Conservation (phyloP, 2,329 filamentous ascomycete species). For the Thielaviopsis ethacetica region DNA sequence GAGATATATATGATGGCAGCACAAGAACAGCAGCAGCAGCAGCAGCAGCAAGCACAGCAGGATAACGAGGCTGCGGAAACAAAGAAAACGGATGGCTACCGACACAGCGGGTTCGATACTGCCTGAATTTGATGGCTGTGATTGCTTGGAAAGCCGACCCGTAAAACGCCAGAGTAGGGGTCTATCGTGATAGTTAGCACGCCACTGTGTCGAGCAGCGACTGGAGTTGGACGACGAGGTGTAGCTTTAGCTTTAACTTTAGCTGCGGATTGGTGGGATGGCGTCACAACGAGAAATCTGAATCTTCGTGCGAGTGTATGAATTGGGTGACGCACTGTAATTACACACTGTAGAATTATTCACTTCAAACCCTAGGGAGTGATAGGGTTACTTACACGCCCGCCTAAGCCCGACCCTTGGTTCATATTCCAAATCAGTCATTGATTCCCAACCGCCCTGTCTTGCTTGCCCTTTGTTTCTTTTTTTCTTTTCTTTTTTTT, state of each 20-base stretch:
- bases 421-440: neutral
- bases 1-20: neutral
- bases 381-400: neutral
- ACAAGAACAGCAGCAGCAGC: neutral
- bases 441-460: neutral
- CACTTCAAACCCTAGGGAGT: neutral
- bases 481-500: neutral
- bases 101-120: neutral
- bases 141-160: neutral
- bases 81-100: neutral
- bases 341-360: neutral
- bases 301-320: neutral
- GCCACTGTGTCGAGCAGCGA: neutral
- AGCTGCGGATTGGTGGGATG: neutral
- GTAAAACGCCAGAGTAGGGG: neutral
- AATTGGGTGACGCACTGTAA: neutral
- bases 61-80: neutral
- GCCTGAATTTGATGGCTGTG: neutral
- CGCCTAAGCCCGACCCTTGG: neutral
- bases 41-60: neutral
- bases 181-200: neutral
- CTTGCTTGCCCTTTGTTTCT: neutral
- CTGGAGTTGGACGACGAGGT: neutral
- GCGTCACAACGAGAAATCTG: neutral
- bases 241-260: neutral